Base-by-base conservation (phyloP, 176 grass and related monocot species). In the Ampelocalamus luodianensis region DNA sequence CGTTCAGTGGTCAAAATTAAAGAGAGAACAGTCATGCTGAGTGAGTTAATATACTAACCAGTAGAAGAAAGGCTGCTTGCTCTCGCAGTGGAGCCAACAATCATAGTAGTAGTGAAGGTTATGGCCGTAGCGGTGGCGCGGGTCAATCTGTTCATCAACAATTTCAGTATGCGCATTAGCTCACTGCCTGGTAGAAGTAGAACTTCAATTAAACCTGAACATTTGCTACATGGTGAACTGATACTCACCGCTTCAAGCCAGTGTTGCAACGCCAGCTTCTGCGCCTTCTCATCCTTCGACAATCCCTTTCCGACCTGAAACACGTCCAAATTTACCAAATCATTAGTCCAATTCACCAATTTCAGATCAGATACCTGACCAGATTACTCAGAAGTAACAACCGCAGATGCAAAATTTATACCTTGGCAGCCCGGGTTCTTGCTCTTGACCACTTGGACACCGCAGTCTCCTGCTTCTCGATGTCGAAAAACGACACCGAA, bases 61-160 rank as follows among this genome's bases (percentile, higher is more conserved):
- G 88, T 97, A 97, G 85, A 97, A 97, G 89, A 97, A 97, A 53
- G 95, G 92, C 10, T 97, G 89, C 74, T 91, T 94, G 95, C 95
- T 94, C 75, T 94, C 92, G 5, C 89, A 91, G 53, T 82, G 65
- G 54, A 97, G 67, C 94, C 94, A 97, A 65, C 75, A 79, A 53
- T 93, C 87, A 50, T 93, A 97, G 74, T 97, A 97, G 85, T 81
- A 94, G 63, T 91, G 95, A 55, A 97, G 92, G 72, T 94, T 97
- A 38, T 97, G 95, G 3, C 95, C 95, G 11, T 97, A 97, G 10
- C 95, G 95, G 83, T 97, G 95, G 12, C 92, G 79, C 10, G 95
- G 95, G 88, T 97, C 95, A 72, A 97, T 97, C 95, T 97, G 85
- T 49, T 62, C 56, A 61, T 44, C 10, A 39, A 78, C 59, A 76